phyloP scores from a whole-genome alignment of 75 land plant species.

The Cunninghamia lanceolata region DNA sequence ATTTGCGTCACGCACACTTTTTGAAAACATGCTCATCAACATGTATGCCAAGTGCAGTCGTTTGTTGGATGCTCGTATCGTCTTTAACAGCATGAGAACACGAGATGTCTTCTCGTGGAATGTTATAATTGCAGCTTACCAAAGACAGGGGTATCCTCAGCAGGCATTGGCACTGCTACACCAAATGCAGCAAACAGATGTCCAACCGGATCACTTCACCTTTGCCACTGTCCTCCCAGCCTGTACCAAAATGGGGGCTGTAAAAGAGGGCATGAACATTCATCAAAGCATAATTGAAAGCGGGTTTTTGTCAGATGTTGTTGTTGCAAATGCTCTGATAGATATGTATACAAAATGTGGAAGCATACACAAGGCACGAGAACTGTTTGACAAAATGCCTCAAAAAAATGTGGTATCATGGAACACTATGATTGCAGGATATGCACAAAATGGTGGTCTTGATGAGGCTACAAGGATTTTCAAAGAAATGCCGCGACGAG shows the following conservation, averaged over 20 bases:
- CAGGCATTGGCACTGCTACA: neutral
- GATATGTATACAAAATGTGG: neutral
- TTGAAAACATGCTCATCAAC: no score
- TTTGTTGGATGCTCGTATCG: neutral
- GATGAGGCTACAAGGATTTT: no score
- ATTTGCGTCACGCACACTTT: no score
- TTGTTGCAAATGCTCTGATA: neutral
- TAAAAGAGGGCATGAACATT: neutral
- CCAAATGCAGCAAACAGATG: neutral
- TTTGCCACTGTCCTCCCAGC: neutral
- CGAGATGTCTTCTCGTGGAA: neutral
- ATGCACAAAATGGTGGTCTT: no score
- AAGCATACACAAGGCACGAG: neutral
- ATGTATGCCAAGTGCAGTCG: no score
- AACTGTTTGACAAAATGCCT: slow-evolving; percentile 7
- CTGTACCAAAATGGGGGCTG: neutral
- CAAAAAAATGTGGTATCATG: neutral
- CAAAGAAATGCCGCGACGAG: neutral
- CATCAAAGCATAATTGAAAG: neutral
- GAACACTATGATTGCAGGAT: no score
- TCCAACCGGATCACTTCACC: neutral
- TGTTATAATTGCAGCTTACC: neutral
- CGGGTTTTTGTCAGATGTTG: neutral
- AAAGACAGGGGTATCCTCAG: neutral
- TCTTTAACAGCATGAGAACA: neutral